phyloP scores from a whole-genome alignment of 371 early-diverging fungal genomes.

The Dichotomocladium elegans region DNA sequence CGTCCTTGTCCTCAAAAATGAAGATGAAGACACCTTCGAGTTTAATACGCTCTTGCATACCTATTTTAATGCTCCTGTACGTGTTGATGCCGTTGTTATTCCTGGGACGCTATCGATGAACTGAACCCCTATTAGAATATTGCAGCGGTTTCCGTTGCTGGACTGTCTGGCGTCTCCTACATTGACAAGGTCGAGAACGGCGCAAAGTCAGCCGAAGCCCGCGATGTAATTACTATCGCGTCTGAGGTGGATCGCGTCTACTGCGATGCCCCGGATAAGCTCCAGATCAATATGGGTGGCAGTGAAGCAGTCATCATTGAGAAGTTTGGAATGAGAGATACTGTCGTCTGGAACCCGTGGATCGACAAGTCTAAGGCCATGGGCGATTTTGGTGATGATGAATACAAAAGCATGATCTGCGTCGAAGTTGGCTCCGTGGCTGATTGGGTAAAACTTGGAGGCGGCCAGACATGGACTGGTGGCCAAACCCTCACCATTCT shows the following conservation, averaged over 20 bases:
- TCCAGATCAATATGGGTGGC: conserved; percentile 46
- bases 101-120: background rate
- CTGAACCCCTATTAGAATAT: conserved; percentile 44
- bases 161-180: conserved; percentile 57
- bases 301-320: conserved; percentile 39
- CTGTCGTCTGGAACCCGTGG: conserved; percentile 98
- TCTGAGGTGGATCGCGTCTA: conserved; percentile 80
- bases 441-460: conserved; percentile 61
- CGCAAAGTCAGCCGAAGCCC: conserved; percentile 26
- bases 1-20: conserved; percentile 69
- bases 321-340: conserved; percentile 64
- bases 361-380: conserved; percentile 81
- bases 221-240: conserved; percentile 50
- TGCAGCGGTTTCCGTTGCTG: conserved; percentile 54
- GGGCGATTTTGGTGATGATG: conserved; percentile 86
- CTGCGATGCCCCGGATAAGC: conserved; percentile 52
- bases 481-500: conserved; percentile 67
- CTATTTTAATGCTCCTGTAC: conserved; percentile 76
- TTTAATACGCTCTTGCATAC: conserved; percentile 91
- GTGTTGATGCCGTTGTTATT: background rate
- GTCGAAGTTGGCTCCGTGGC: conserved; percentile 87
- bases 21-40: conserved; percentile 58
- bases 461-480: conserved; percentile 69
- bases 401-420: conserved; percentile 82
- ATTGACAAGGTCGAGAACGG: conserved; percentile 70